phyloP scores from a whole-genome alignment of 345 rosid genomes.

The Stellera chamaejasme region DNA sequence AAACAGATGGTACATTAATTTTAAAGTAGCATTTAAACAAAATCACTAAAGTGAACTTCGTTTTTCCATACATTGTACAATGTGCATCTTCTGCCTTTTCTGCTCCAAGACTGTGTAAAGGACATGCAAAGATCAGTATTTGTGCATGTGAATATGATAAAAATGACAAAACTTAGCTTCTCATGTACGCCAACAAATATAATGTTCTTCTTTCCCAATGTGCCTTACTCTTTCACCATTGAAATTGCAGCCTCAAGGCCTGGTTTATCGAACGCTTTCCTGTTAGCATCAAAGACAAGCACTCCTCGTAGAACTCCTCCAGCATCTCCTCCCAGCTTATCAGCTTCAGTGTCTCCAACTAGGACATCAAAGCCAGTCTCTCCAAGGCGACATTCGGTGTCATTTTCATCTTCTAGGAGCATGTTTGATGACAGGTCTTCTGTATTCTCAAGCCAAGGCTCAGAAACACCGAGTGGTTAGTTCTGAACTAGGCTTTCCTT shows the following conservation, averaged over 20 bases:
- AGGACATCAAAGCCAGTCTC: conserved; percentile 67
- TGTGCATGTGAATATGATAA: background rate
- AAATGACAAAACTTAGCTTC: background rate
- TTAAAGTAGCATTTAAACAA: background rate
- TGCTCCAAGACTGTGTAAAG: background rate
- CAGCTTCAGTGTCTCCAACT: conserved; percentile 77
- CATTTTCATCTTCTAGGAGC: conserved; percentile 73
- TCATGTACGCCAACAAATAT: background rate
- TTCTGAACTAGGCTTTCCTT: conserved; percentile 4
- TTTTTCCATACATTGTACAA: background rate
- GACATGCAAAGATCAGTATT: too few species aligned
- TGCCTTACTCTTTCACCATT: background rate
- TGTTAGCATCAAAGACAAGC: conserved; percentile 53
- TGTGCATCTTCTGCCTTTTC: background rate
- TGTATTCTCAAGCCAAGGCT: conserved; percentile 36
- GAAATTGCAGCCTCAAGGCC: conserved; percentile 35
- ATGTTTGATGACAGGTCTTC: conserved; percentile 66
- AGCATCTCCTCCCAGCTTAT: conserved; percentile 67
- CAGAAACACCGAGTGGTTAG: conserved; percentile 63
- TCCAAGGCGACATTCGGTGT: conserved; percentile 69
- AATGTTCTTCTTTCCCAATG: conserved; percentile 5
- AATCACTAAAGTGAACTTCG: background rate
- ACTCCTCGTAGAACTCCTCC: conserved; percentile 85
- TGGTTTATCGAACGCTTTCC: conserved; percentile 27
- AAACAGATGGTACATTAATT: conserved; percentile 39